Conservation (phyloP, 352 stramenopile species). For the Pythium oligandrum region DNA sequence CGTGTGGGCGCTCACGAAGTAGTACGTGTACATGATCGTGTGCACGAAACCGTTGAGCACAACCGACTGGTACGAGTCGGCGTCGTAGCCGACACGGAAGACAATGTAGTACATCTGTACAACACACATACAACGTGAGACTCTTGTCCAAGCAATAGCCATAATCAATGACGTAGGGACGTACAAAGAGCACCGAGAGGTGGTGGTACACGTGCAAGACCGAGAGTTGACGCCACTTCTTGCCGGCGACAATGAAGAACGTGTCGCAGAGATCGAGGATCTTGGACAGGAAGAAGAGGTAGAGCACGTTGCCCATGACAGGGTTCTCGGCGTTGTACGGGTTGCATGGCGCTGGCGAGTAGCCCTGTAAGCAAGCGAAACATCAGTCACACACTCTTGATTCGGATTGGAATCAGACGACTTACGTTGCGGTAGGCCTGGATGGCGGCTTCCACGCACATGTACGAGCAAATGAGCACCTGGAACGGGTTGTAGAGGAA, state of each 20-base stretch:
- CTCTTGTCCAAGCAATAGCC: neutral
- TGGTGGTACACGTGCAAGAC: constrained; percentile 97
- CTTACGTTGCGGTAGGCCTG: neutral
- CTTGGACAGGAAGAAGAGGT: constrained; percentile 92
- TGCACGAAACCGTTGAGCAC: constrained; percentile 95
- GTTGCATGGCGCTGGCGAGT: constrained; percentile 72
- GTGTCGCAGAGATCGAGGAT: constrained; percentile 72
- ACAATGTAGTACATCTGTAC: constrained; percentile 90
- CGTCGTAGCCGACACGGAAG: constrained; percentile 89
- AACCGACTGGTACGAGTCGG: constrained; percentile 92
- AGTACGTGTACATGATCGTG: constrained; percentile 97
- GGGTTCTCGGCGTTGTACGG: constrained; percentile 63
- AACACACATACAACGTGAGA: neutral
- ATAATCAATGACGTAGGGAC: constrained; percentile 9
- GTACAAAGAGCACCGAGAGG: constrained; percentile 84
- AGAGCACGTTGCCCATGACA: constrained; percentile 79
- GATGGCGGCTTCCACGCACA: neutral
- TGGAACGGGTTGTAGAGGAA: constrained; percentile 98
- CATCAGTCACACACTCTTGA: neutral
- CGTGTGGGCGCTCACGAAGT: constrained; percentile 94
- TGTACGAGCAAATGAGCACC: constrained; percentile 84
- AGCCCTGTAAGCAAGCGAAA: constrained; percentile 21
- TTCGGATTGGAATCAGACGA: neutral
- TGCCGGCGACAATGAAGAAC: constrained; percentile 93
- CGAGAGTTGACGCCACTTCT: constrained; percentile 93